Percentiles rank a stretch among this genome's conserved stretches.
Evolutionary conservation across 78 protist species (phyloP).

Genomic region (Mantamonas sphyraenae): DNA sequence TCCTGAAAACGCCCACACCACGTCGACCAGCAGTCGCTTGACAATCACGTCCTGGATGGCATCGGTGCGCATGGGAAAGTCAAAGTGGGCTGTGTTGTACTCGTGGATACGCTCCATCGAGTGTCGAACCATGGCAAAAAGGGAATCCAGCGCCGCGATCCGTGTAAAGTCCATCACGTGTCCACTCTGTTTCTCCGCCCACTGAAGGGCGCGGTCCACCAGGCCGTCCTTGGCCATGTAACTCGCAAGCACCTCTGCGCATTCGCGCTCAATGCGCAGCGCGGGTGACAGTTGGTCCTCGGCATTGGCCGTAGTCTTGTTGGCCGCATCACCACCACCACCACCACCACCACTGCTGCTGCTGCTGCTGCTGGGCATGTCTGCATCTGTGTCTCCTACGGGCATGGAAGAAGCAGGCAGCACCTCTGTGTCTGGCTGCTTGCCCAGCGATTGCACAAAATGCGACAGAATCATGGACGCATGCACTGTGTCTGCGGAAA

Average conservation of each 20-base stretch:
- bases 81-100: slow-evolving; percentile 66
- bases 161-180: slow-evolving; percentile 82
- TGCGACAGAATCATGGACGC: slow-evolving; percentile 51
- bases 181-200: slow-evolving; percentile 42
- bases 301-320: not conserved
- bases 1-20: slow-evolving; percentile 91
- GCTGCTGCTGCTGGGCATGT: not conserved
- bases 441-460: slow-evolving; percentile 30
- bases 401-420: not conserved
- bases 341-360: not conserved
- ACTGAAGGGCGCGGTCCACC: slow-evolving; percentile 37
- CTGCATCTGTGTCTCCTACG: not conserved
- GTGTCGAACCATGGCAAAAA: slow-evolving; percentile 55
- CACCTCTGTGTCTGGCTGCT: too few relatives aligned
- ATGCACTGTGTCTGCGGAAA: slow-evolving; percentile 69
- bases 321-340: not conserved
- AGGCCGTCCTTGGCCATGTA: slow-evolving; percentile 43
- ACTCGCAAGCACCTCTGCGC: slow-evolving; percentile 42
- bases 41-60: slow-evolving; percentile 20
- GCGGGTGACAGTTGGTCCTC: slow-evolving; percentile 15
- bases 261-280: slow-evolving; percentile 25
- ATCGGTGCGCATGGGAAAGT: slow-evolving; percentile 58
- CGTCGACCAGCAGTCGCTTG: slow-evolving; percentile 45
- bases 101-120: slow-evolving; percentile 32
- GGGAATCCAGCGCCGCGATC: slow-evolving; percentile 45